These are phyloP conservation scores for Meredithiella fracta DNA, from an alignment of 2,329 filamentous ascomycete genomes.

Conservation along the genomic window DNA sequence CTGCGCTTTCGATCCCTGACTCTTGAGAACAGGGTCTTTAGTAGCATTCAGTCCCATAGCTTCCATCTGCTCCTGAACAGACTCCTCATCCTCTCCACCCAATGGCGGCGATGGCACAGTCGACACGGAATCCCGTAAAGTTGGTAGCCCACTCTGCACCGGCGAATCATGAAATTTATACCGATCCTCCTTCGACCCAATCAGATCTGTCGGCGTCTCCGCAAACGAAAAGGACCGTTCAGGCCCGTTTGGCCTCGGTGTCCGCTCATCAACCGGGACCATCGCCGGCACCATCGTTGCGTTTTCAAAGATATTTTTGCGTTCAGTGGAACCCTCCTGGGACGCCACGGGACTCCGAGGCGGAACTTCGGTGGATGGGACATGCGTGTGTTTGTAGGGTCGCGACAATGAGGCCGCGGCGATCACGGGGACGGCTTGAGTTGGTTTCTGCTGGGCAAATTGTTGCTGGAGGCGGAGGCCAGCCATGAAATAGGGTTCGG, in stretches of 20 bases:
- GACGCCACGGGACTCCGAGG: not conserved
- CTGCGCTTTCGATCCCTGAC: not conserved
- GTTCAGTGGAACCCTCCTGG: too few relatives aligned
- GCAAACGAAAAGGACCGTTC: constrained; percentile 5
- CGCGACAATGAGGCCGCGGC: not conserved
- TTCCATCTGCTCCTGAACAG: not conserved
- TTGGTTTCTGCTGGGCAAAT: not conserved
- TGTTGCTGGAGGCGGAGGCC: constrained; percentile 11
- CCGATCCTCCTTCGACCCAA: not conserved
- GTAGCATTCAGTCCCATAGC: not conserved
- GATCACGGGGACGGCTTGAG: not conserved
- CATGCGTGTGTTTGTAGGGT: not conserved
- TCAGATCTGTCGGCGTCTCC: constrained; percentile 1
- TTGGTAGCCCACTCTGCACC: constrained; percentile 2
- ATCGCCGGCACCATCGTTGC: not conserved
- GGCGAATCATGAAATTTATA: constrained; percentile 9
- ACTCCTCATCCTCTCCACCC: not conserved
- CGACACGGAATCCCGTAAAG: constrained; percentile 8
- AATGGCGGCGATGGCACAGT: constrained; percentile 5
- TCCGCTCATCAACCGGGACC: not conserved
- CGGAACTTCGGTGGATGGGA: not conserved
- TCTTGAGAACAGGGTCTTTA: too few relatives aligned
- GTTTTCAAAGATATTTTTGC: not conserved
- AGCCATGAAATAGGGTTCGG: constrained; percentile 10
- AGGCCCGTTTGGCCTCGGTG: not conserved